These are phyloP conservation scores for Colletotrichum lupini DNA, from an alignment of 2,329 filamentous ascomycete species.

Conservation along the genomic window DNA sequence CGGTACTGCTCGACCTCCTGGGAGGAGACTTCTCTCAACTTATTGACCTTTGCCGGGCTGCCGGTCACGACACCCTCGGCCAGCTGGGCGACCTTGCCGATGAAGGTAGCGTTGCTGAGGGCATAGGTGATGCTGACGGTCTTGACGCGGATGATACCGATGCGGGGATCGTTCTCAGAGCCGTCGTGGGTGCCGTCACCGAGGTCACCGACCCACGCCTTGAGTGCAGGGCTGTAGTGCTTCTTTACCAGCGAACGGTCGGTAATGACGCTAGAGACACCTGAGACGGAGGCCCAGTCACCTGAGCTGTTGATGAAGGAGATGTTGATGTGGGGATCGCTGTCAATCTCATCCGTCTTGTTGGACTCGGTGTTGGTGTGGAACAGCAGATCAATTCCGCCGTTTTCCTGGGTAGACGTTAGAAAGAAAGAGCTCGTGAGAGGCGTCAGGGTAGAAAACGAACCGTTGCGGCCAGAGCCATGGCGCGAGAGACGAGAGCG, in stretches of 20 bases:
- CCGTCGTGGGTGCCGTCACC: constrained; percentile 87
- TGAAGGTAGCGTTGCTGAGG: constrained; percentile 68
- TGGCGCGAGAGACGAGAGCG: constrained; percentile 81
- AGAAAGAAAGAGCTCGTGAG: background rate
- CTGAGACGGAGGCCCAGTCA: constrained; percentile 90
- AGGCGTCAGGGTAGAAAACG: background rate
- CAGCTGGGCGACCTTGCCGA: constrained; percentile 75
- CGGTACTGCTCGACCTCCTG: constrained; percentile 73
- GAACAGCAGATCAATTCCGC: constrained; percentile 86
- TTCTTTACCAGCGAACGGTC: constrained; percentile 77
- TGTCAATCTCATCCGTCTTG: constrained; percentile 84
- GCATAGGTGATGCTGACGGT: constrained; percentile 79
- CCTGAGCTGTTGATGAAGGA: constrained; percentile 81
- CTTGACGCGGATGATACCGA: constrained; percentile 83
- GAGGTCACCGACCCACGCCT: constrained; percentile 88
- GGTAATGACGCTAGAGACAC: constrained; percentile 74
- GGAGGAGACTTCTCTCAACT: constrained; percentile 78
- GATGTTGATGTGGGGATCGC: constrained; percentile 81
- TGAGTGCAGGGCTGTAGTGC: constrained; percentile 79
- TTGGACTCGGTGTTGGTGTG: constrained; percentile 91
- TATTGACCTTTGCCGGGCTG: constrained; percentile 77
- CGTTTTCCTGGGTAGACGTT: constrained; percentile 69
- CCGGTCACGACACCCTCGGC: constrained; percentile 82
- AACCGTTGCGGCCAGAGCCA: constrained; percentile 85
- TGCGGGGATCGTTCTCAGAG: constrained; percentile 82